These are phyloP conservation scores for Exophiala sp. DNA, from an alignment of 2,329 filamentous ascomycete species.

Conservation along the genomic window DNA sequence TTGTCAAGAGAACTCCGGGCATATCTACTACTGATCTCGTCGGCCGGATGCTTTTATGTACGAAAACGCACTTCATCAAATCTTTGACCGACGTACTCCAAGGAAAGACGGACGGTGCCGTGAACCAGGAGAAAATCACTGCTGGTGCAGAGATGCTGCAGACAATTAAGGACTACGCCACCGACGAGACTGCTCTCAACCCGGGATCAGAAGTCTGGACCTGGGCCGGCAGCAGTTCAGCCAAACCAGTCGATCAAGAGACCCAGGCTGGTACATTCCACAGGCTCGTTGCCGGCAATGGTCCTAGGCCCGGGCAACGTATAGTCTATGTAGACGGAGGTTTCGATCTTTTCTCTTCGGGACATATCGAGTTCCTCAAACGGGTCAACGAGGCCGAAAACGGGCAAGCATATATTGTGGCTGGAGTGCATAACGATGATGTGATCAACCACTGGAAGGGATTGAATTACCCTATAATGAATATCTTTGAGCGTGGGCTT, in stretches of 20 bases:
- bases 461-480: slow-evolving; percentile 99
- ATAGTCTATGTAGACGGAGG: slow-evolving; percentile 94
- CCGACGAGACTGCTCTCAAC: slow-evolving; percentile 70
- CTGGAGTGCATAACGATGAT: slow-evolving; percentile 87
- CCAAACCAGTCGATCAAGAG: slow-evolving; percentile 34
- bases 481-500: slow-evolving; percentile 90
- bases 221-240: slow-evolving; percentile 52
- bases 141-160: slow-evolving; percentile 65
- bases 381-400: slow-evolving; percentile 61
- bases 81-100: slow-evolving; percentile 63
- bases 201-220: slow-evolving; percentile 82
- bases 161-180: slow-evolving; percentile 78
- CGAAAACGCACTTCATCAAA: slow-evolving; percentile 86
- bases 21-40: slow-evolving; percentile 99
- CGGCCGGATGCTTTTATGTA: slow-evolving; percentile 93
- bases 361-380: slow-evolving; percentile 90
- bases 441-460: slow-evolving; percentile 97
- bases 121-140: slow-evolving; percentile 57
- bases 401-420: slow-evolving; percentile 74
- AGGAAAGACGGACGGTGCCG: slow-evolving; percentile 67
- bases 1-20: slow-evolving; percentile 90
- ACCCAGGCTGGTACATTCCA: slow-evolving; percentile 62
- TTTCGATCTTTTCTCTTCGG: slow-evolving; percentile 93
- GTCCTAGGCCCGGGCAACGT: slow-evolving; percentile 68
- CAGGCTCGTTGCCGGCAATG: slow-evolving; percentile 64